Base-by-base conservation (phyloP, 2,329 filamentous ascomycete genomes). In the Pestalotiopsis sp. region DNA sequence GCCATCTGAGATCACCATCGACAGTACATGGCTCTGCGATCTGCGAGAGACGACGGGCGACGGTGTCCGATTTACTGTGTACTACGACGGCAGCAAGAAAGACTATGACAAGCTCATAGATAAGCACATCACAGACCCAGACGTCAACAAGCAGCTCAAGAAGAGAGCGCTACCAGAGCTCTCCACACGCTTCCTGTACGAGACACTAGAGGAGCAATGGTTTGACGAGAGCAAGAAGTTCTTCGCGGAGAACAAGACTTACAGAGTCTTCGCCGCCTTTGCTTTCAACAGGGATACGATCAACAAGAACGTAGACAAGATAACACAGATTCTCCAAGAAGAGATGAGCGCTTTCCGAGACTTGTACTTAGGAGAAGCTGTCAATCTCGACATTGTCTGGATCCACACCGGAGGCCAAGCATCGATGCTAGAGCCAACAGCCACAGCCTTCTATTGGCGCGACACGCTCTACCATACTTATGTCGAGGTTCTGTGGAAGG, bases 401-500 rank as follows among this genome's bases (percentile, higher is more conserved):
- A 80, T 80, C 41, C 78, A 80, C 59, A 36, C 72, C 3, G 75
- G 75, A 0, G 72, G 77, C 9, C 23, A 73, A 52, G 71, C 70
- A 2, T 67, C 20, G 0, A 66, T 27, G 56, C 7, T 36, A 23
- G 0, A 4, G 20, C 1, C 11, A 13, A 17, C 59, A 11, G 67
- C 66, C 0, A 78, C 77, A 0, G 78, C 79, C 0, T 81, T 75
- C 63, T 70, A 65, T 6, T 81, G 79, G 79, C 76, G 78, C 3
- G 70, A 66, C 0, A 66, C 71, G 0, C 61, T 70, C 0, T 80
- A 74, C 36, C 75, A 80, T 56, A 66, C 70, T 0, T 80, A 81
- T 27, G 66, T 81, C 23, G 75, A 71, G 72, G 59, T 80, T 3
- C 65, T 73, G 27, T 80, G 76, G 73, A 67, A 70, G 17, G 77